phyloP scores from a whole-genome alignment of 1,139 yeast species.

The Hyphopichia pseudoburtonii region DNA sequence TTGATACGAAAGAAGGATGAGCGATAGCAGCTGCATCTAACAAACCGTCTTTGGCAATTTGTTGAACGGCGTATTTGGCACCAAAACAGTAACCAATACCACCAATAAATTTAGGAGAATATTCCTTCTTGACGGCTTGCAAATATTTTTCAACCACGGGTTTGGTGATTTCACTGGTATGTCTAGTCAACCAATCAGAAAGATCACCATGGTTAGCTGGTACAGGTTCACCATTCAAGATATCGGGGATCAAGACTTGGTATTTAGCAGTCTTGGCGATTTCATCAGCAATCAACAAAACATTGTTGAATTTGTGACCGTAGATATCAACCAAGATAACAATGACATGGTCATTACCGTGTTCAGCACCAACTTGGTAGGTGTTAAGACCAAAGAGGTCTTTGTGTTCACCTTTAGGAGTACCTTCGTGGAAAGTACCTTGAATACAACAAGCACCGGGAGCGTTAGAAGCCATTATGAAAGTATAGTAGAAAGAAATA shows the following conservation, averaged over 20 bases:
- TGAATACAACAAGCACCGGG: slow-evolving; percentile 51
- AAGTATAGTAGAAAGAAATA: no score
- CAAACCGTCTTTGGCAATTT: slow-evolving; percentile 47
- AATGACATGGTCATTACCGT: slow-evolving; percentile 45
- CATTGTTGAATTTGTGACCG: slow-evolving; percentile 61
- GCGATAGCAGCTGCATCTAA: slow-evolving; percentile 69
- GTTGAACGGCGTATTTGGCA: slow-evolving; percentile 63
- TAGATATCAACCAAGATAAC: slow-evolving; percentile 68
- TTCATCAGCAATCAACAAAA: slow-evolving; percentile 65
- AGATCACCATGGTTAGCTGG: slow-evolving; percentile 22
- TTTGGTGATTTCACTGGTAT: slow-evolving; percentile 46
- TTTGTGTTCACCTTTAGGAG: slow-evolving; percentile 43
- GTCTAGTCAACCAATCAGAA: slow-evolving; percentile 53
- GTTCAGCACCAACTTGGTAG: slow-evolving; percentile 54
- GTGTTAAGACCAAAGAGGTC: slow-evolving; percentile 49
- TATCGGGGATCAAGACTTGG: slow-evolving; percentile 72
- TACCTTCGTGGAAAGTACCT: slow-evolving; percentile 50
- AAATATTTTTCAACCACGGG: slow-evolving; percentile 45
- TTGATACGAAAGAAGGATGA: slow-evolving; percentile 73
- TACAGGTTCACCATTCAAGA: slow-evolving; percentile 58
- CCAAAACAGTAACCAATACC: slow-evolving; percentile 86
- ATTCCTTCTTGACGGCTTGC: slow-evolving; percentile 38
- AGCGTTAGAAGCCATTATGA: slow-evolving; percentile 55
- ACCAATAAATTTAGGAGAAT: slow-evolving; percentile 52
- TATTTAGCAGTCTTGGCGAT: slow-evolving; percentile 59